Evolutionary conservation across 805 yeast species (phyloP), one percentile per base, ranked within the genome.

Genomic region (Metschnikowia lachancei): DNA sequence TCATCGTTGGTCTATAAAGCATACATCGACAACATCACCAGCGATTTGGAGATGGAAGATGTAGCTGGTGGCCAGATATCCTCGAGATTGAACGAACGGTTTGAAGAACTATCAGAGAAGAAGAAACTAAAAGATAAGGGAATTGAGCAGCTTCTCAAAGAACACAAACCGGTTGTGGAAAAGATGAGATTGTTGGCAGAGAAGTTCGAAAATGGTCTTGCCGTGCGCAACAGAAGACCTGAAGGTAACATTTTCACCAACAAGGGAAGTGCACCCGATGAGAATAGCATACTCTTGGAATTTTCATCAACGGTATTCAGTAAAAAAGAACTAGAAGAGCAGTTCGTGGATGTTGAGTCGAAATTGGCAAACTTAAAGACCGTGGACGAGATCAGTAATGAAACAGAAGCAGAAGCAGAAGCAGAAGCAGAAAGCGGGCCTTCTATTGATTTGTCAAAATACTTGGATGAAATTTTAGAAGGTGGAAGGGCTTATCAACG

Each of bases 121-220:
- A 56, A 62, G 35, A 36, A 49, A 3, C 32, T 28, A 4, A 41
- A 62, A 3, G 42, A 54, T 12, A 49, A 51, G 17, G 61, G 60
- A 26, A 61, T 66, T 9, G 53, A 54, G n/a, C 53, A 59, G 14
- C 57, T 69, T 31, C 57, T 53, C 32, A 56, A 58, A 10, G 58
- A 60, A 7, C 68, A 70, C 45, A 59, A 66, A 41, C 77, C 76
- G 2, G 49, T 67, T 11, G 53, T 72, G 19, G 68, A 66, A 22
- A 58, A 69, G 39, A 67, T 70, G 64, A 55, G 54, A n/a, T 17
- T 31, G 7, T 51, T 69, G 38, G 57, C 59, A 3, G 47, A 43
- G 17, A 55, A 55, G 20, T 67, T 65, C 49, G 58, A 58, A 5
- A 43, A 31, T 7, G 55, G 54, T 9, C 41, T 65, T 2, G 40